These are phyloP conservation scores for Botrytis hyacinthi DNA, from an alignment of 2,329 filamentous ascomycete species.

Conservation along the genomic window DNA sequence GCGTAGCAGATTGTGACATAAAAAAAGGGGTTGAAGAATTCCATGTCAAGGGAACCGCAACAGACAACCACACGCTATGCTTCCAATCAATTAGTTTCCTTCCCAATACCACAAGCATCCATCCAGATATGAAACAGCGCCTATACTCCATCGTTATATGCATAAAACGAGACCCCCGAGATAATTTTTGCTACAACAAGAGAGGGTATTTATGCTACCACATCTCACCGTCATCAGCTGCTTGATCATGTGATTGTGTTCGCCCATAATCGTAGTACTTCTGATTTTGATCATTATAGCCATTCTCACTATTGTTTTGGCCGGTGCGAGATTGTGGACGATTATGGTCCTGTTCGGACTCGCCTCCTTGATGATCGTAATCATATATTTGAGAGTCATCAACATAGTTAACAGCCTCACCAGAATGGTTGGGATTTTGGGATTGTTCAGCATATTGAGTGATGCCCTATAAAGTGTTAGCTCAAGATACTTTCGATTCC, in stretches of 20 bases:
- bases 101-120: constrained; percentile 22
- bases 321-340: constrained; percentile 39
- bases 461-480: constrained; percentile 36
- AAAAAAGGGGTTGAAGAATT: constrained; percentile 20
- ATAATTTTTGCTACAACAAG: constrained; percentile 13
- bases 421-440: constrained; percentile 32
- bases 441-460: constrained; percentile 39
- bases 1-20: constrained; percentile 29
- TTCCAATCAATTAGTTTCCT: constrained; percentile 34
- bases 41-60: not conserved
- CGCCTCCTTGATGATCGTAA: constrained; percentile 46
- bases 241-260: constrained; percentile 27
- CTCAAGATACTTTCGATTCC: not conserved
- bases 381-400: constrained; percentile 53
- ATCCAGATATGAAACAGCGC: constrained; percentile 31
- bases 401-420: constrained; percentile 44
- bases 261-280: constrained; percentile 36
- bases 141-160: constrained; percentile 39
- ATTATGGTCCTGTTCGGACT: constrained; percentile 29
- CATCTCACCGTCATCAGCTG: constrained; percentile 37
- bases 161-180: constrained; percentile 27
- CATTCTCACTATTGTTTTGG: constrained; percentile 36
- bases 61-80: constrained; percentile 38
- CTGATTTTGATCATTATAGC: constrained; percentile 34
- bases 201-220: constrained; percentile 31